phyloP scores from a whole-genome alignment of 768 basidiomycete genomes.

The Exidia glandulosa region DNA sequence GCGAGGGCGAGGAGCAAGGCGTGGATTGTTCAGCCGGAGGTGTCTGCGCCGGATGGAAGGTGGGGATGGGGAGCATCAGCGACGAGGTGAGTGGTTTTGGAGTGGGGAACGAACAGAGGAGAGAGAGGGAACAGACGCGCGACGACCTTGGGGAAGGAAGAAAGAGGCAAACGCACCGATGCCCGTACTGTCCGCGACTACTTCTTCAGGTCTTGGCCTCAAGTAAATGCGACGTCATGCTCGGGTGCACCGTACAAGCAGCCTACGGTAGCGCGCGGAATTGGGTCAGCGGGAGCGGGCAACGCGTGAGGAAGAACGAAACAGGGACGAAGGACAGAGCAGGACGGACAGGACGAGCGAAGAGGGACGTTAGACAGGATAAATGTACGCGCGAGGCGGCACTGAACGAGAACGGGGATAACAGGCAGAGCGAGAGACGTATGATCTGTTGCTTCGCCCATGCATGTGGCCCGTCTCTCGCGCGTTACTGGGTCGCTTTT shows the following conservation, averaged over 20 bases:
- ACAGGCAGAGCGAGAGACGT: neutral
- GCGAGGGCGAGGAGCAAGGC: conserved; percentile 11
- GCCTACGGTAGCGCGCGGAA: conserved; percentile 12
- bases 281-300: conserved; percentile 20
- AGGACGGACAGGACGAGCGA: neutral
- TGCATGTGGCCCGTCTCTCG: conserved; percentile 30
- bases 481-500: conserved; percentile 2
- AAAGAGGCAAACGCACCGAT: neutral
- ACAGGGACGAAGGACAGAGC: conserved; percentile 6
- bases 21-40: conserved; percentile 1
- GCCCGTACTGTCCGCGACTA: neutral
- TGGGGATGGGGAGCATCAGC: too few species aligned
- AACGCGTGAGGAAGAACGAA: conserved; percentile 19
- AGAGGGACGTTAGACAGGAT: too few species aligned
- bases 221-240: neutral
- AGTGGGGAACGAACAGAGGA: neutral
- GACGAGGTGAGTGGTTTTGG: too few species aligned
- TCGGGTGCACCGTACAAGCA: conserved; percentile 6
- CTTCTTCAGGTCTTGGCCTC: neutral
- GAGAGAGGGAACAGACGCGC: neutral
- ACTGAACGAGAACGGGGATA: too few species aligned
- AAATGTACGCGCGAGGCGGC: too few species aligned
- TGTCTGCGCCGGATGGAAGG: too few species aligned
- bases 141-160: neutral
- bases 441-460: conserved; percentile 32